These are phyloP conservation scores for Avena sativa DNA, from an alignment of 176 grass and related monocot species.

Conservation along the genomic window DNA sequence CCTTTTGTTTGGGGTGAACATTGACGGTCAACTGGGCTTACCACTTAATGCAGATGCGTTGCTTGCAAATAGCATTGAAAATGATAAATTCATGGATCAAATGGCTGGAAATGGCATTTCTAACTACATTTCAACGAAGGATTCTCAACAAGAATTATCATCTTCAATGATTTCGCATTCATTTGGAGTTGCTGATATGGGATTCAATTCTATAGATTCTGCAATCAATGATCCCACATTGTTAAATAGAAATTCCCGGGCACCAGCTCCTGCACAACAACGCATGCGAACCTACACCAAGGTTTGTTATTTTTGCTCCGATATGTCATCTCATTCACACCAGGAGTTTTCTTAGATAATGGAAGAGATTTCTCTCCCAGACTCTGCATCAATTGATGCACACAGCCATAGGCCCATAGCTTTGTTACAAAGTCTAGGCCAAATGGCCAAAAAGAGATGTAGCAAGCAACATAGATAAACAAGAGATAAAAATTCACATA, in stretches of 20 bases:
- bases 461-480: neutral
- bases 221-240: conserved; percentile 63
- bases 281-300: conserved; percentile 87
- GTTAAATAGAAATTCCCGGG: conserved; percentile 60
- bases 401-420: neutral
- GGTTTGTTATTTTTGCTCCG: conserved; percentile 54
- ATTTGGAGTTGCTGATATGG: conserved; percentile 75
- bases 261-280: conserved; percentile 59
- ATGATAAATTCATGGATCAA: conserved; percentile 65
- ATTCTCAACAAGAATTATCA: conserved; percentile 82
- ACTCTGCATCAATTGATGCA: neutral
- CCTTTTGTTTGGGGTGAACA: conserved; percentile 71
- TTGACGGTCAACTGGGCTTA: conserved; percentile 66
- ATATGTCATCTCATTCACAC: conserved; percentile 26
- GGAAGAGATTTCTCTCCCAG: neutral
- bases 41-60: conserved; percentile 59
- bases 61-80: conserved; percentile 57
- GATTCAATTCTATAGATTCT: conserved; percentile 87
- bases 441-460: neutral
- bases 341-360: conserved; percentile 9
- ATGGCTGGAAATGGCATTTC: conserved; percentile 58
- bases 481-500: neutral
- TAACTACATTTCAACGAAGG: conserved; percentile 64
- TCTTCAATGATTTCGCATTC: conserved; percentile 78
- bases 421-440: neutral